phyloP scores from a whole-genome alignment of 2,329 filamentous ascomycete genomes.

The Dactylellina sp. region DNA sequence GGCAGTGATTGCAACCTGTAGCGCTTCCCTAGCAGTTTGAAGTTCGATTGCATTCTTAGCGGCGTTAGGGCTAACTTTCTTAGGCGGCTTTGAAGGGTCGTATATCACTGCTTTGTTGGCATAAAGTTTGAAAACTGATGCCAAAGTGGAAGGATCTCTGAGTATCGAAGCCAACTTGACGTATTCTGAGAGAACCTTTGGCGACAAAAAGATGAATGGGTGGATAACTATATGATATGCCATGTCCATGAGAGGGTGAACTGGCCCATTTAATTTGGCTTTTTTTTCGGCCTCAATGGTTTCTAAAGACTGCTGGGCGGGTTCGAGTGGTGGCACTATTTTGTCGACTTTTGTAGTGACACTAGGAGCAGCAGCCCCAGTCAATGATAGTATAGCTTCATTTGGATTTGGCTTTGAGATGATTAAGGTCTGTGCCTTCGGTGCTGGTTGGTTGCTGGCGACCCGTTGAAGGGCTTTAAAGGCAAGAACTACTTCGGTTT shows the following conservation, averaged over 20 bases:
- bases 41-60: conserved; percentile 78
- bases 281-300: conserved; percentile 61
- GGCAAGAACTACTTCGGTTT: conserved; percentile 57
- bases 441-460: conserved; percentile 59
- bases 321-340: conserved; percentile 23
- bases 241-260: conserved; percentile 61
- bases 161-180: conserved; percentile 80
- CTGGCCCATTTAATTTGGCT: conserved; percentile 51
- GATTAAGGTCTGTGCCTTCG: conserved; percentile 56
- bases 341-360: conserved; percentile 13
- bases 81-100: conserved; percentile 59
- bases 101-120: conserved; percentile 81
- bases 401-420: conserved; percentile 60
- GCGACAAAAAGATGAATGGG: conserved; percentile 82
- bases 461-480: conserved; percentile 57
- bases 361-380: conserved; percentile 62
- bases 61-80: conserved; percentile 74
- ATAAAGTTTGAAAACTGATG: conserved; percentile 83
- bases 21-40: conserved; percentile 77
- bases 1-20: conserved; percentile 81
- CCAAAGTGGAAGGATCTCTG: conserved; percentile 78
- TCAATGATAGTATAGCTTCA: conserved; percentile 64
- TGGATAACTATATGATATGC: conserved; percentile 79
- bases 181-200: conserved; percentile 77
- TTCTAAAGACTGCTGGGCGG: conserved; percentile 58